These are phyloP conservation scores for Dothideomycetes sp. DNA, from an alignment of 2,329 filamentous ascomycete genomes.

Conservation along the genomic window DNA sequence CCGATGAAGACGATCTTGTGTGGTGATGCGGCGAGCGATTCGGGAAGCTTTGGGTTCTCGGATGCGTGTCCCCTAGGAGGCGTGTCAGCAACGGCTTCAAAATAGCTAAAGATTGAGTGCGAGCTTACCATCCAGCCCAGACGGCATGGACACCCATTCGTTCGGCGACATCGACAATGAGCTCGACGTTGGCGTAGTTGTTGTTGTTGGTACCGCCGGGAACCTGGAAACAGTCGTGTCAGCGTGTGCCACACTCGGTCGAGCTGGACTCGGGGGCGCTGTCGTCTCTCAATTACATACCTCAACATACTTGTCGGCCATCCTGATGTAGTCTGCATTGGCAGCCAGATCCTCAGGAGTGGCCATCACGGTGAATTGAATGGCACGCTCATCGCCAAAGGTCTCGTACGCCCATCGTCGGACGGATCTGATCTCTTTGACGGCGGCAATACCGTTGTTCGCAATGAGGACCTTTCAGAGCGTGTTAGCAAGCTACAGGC, in stretches of 20 bases:
- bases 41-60: constrained; percentile 94
- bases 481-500: constrained; percentile 19
- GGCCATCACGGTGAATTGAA: constrained; percentile 99
- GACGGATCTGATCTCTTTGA: constrained; percentile 98
- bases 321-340: constrained; percentile 98
- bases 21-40: constrained; percentile 87
- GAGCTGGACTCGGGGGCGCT: background rate
- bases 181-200: constrained; percentile 99
- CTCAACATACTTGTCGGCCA: constrained; percentile 99
- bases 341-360: constrained; percentile 95
- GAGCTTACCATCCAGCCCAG: constrained; percentile 88
- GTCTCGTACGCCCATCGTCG: constrained; percentile 99
- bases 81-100: constrained; percentile 18
- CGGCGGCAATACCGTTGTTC: constrained; percentile 98
- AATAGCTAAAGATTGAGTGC: constrained; percentile 1
- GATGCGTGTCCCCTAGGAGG: constrained; percentile 82
- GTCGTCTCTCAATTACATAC: constrained; percentile 29
- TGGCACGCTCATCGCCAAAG: constrained; percentile 94
- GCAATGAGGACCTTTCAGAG: constrained; percentile 77
- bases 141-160: constrained; percentile 97
- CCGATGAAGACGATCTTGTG: constrained; percentile 99
- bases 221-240: constrained; percentile 44
- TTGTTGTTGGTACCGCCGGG: constrained; percentile 99
- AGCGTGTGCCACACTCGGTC: constrained; percentile 4
- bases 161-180: constrained; percentile 97